phyloP scores from a whole-genome alignment of 2,329 filamentous ascomycete species.

The Verticillium longisporum region DNA sequence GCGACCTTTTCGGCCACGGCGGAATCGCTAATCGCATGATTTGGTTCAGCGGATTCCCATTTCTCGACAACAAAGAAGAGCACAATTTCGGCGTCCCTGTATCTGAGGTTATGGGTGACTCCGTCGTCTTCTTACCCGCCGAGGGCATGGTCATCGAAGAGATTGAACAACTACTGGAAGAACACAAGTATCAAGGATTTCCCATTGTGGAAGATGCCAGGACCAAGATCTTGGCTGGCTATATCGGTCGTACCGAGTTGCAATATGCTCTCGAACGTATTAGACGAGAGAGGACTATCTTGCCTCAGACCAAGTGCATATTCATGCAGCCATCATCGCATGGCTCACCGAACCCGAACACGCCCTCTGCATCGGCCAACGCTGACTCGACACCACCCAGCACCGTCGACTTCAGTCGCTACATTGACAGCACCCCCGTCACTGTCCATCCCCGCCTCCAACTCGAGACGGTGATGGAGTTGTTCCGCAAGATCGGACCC shows the following conservation, averaged over 20 bases:
- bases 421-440: conserved; percentile 83
- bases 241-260: conserved; percentile 87
- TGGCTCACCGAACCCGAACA: conserved; percentile 15
- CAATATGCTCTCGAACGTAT: conserved; percentile 83
- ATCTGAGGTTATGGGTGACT: conserved; percentile 78
- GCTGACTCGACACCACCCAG: conserved; percentile 46
- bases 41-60: conserved; percentile 96
- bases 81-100: conserved; percentile 95
- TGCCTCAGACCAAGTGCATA: conserved; percentile 61
- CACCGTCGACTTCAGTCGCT: conserved; percentile 73
- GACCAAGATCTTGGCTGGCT: conserved; percentile 72
- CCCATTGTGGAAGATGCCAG: conserved; percentile 74
- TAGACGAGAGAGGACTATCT: conserved; percentile 62
- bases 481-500: conserved; percentile 96
- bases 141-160: conserved; percentile 69
- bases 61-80: conserved; percentile 94
- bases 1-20: conserved; percentile 86
- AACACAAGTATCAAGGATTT: conserved; percentile 86
- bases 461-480: conserved; percentile 94
- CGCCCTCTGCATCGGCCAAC: conserved; percentile 50
- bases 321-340: conserved; percentile 48
- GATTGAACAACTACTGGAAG: conserved; percentile 67
- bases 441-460: conserved; percentile 86
- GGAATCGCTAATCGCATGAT: conserved; percentile 98
- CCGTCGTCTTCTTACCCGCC: conserved; percentile 67